Percentiles rank a stretch among this genome's conserved stretches.
phyloP scores from a whole-genome alignment of 495 filamentous ascomycete genomes.

The Talaromyces adpressus region DNA sequence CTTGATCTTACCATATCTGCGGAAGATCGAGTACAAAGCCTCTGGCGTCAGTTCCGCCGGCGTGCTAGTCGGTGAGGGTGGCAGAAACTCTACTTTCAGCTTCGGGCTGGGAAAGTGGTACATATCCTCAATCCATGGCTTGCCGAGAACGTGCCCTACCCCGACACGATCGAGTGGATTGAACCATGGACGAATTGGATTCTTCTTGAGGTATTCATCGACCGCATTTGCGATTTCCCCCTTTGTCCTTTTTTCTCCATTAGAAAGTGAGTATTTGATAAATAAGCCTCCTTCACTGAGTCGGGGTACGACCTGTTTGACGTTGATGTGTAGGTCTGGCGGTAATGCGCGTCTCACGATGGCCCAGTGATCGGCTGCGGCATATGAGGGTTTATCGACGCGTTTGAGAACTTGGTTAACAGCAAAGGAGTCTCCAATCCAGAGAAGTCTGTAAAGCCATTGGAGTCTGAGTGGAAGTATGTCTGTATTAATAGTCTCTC shows the following conservation, averaged over 20 bases:
- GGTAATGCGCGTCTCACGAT: conserved; percentile 60
- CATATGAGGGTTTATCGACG: conserved; percentile 52
- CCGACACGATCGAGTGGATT: conserved; percentile 70
- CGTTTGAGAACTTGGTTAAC: conserved; percentile 55
- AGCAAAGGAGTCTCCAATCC: conserved; percentile 46
- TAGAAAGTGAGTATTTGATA: conserved; percentile 70
- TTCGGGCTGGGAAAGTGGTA: conserved; percentile 70
- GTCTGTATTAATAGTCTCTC: conserved; percentile 40
- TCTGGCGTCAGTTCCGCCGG: conserved; percentile 80
- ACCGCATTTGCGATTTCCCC: conserved; percentile 53
- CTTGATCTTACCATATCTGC: conserved; percentile 78
- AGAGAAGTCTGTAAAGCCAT: conserved; percentile 54
- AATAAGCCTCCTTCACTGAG: conserved; percentile 91
- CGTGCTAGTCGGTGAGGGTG: conserved; percentile 53
- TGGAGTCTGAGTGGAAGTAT: conserved; percentile 75
- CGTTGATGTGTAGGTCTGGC: conserved; percentile 47
- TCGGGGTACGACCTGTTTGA: conserved; percentile 73
- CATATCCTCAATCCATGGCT: conserved; percentile 94
- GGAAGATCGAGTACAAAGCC: conserved; percentile 77
- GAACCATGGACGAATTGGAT: conserved; percentile 82
- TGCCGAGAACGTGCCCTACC: conserved; percentile 64
- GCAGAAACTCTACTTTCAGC: conserved; percentile 77
- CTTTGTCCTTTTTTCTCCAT: conserved; percentile 33
- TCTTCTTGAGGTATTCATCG: conserved; percentile 50
- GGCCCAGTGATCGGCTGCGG: conserved; percentile 54